These are phyloP conservation scores for Euphrasia arctica DNA, from an alignment of 305 asterid genomes.

Conservation along the genomic window DNA sequence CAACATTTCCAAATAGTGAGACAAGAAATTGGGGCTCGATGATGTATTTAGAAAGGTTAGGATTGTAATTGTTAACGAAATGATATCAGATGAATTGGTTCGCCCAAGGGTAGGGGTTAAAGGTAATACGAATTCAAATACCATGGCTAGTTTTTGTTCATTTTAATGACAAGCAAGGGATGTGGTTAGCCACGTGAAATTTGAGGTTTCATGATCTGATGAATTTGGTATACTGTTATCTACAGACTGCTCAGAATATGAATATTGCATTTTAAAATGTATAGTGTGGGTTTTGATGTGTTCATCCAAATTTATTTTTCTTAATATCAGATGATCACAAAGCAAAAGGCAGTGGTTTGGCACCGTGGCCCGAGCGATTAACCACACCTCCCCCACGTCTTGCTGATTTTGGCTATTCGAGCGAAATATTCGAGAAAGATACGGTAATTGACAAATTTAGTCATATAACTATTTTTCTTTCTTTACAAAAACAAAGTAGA, in stretches of 20 bases:
- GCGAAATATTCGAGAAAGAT: slow-evolving; percentile 72
- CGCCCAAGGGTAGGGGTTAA: too few relatives aligned
- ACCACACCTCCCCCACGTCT: slow-evolving; percentile 93
- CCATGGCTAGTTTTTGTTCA: too few relatives aligned
- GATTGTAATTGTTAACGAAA: too few relatives aligned
- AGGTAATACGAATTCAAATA: too few relatives aligned
- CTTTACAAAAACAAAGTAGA: neutral
- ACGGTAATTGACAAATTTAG: slow-evolving; percentile 40
- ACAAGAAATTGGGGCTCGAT: neutral
- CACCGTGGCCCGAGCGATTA: slow-evolving; percentile 82
- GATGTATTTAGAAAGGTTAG: too few relatives aligned
- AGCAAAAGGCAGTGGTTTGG: slow-evolving; percentile 62
- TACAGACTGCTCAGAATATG: neutral
- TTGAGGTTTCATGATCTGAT: neutral
- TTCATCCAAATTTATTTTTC: slow-evolving; percentile 11
- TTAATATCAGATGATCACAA: slow-evolving; percentile 66
- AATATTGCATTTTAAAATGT: slow-evolving; percentile 8
- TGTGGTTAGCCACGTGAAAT: neutral
- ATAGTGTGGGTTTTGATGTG: neutral
- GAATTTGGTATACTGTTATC: neutral
- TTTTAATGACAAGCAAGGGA: neutral
- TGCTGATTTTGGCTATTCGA: slow-evolving; percentile 84
- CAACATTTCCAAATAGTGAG: neutral
- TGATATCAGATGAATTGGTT: too few relatives aligned
- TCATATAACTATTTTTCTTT: neutral